phyloP scores from a whole-genome alignment of 305 asterid species.

The Withania somnifera region DNA sequence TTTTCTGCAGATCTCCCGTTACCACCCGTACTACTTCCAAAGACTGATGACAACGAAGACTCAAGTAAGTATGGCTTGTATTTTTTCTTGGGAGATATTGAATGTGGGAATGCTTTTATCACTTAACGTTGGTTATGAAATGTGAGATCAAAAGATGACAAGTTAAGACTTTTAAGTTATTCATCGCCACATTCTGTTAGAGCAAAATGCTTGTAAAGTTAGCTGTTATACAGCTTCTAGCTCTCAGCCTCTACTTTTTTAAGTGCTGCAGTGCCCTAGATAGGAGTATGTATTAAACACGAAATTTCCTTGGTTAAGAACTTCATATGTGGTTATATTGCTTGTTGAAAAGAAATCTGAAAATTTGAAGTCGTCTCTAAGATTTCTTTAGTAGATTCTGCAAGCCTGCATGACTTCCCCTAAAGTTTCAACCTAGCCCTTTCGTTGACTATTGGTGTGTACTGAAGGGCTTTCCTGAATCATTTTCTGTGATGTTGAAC shows the following conservation, averaged over 20 bases:
- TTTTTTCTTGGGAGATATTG: neutral
- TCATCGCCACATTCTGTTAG: neutral
- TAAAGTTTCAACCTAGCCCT: neutral
- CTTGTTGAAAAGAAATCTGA: neutral
- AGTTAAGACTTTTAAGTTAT: neutral
- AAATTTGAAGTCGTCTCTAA: neutral
- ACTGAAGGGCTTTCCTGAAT: neutral
- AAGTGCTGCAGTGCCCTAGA: neutral
- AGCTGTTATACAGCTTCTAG: neutral
- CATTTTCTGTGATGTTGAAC: neutral
- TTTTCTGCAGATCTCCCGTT: constrained; percentile 48
- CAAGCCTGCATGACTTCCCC: neutral
- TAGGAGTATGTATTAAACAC: neutral
- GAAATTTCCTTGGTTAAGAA: neutral
- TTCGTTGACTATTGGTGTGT: neutral
- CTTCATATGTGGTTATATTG: neutral
- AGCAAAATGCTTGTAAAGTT: neutral
- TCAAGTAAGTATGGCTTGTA: constrained; percentile 37
- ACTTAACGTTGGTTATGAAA: neutral
- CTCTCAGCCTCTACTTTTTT: neutral
- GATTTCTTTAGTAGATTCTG: neutral
- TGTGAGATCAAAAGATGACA: neutral
- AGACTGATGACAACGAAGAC: constrained; percentile 68
- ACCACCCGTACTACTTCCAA: constrained; percentile 51
- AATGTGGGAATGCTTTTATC: neutral